These are phyloP conservation scores for barley (Hordeum vulgare) DNA, from an alignment of 176 grass and related monocot species.

Conservation along the genomic window DNA sequence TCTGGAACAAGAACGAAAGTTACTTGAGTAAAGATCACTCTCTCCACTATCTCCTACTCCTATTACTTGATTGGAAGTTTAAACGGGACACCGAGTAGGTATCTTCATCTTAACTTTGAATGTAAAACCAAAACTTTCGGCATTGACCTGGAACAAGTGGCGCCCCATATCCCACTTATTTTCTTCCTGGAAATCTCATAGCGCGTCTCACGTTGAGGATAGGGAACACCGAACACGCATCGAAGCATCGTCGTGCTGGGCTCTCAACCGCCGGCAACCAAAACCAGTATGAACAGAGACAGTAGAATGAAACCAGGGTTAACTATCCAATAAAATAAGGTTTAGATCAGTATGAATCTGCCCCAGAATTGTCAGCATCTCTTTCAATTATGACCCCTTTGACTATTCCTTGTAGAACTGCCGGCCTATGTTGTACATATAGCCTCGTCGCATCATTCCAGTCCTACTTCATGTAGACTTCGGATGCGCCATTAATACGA, in stretches of 20 bases:
- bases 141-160: constrained; percentile 32
- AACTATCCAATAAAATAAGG: not conserved
- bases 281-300: constrained; percentile 7
- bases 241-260: constrained; percentile 22
- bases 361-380: constrained; percentile 16
- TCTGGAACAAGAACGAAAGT: too few relatives aligned
- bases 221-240: constrained; percentile 11
- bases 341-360: not conserved
- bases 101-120: not conserved
- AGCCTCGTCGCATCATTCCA: not conserved
- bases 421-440: constrained; percentile 18
- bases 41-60: not conserved
- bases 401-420: constrained; percentile 35
- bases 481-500: not conserved
- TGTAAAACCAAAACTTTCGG: constrained; percentile 6
- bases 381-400: constrained; percentile 16
- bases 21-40: not conserved
- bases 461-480: not conserved
- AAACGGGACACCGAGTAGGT: not conserved
- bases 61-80: not conserved
- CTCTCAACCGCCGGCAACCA: constrained; percentile 17
- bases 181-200: not conserved
- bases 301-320: not conserved
- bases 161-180: not conserved
- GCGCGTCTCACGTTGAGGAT: constrained; percentile 3